These are phyloP conservation scores for Zymoseptoria brevis DNA, from an alignment of 2,329 filamentous ascomycete species.

Conservation along the genomic window DNA sequence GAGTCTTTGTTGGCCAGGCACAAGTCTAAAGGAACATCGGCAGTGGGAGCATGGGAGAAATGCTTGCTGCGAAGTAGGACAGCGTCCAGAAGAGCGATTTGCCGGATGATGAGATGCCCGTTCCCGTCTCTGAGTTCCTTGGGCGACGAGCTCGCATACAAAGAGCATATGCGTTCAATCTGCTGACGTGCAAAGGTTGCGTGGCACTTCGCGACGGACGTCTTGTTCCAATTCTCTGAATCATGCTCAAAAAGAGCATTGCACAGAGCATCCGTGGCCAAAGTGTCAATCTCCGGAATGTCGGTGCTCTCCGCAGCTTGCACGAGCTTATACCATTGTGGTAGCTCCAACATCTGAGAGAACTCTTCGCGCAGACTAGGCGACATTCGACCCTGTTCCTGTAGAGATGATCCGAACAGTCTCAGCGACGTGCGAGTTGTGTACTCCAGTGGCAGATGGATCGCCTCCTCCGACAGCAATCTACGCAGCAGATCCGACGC, in stretches of 20 bases:
- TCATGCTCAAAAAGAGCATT: slow-evolving; percentile 14
- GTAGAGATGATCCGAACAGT: slow-evolving; percentile 8
- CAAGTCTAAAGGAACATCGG: neutral
- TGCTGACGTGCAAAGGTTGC: slow-evolving; percentile 15
- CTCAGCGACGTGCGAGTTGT: slow-evolving; percentile 10
- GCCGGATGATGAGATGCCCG: slow-evolving; percentile 1
- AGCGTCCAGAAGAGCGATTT: slow-evolving; percentile 13
- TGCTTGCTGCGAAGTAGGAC: slow-evolving; percentile 14
- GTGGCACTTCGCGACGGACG: slow-evolving; percentile 10
- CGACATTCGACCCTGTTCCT: slow-evolving; percentile 1
- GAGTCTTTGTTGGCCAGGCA: neutral
- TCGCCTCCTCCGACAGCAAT: slow-evolving; percentile 7
- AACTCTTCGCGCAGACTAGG: neutral
- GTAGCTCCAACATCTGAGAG: slow-evolving; percentile 9
- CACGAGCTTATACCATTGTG: slow-evolving; percentile 16
- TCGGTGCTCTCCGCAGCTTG: slow-evolving; percentile 12
- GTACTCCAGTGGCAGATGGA: slow-evolving; percentile 5
- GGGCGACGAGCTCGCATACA: neutral
- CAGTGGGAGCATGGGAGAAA: neutral
- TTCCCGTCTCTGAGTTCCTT: neutral
- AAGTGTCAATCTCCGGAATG: slow-evolving; percentile 1
- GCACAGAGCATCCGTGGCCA: slow-evolving; percentile 7
- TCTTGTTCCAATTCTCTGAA: neutral
- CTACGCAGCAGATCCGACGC: slow-evolving; percentile 6
- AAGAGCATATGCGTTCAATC: slow-evolving; percentile 8